These are phyloP conservation scores for Coemansia brasiliensis DNA, from an alignment of 192 early-diverging fungal species.

Conservation along the genomic window DNA sequence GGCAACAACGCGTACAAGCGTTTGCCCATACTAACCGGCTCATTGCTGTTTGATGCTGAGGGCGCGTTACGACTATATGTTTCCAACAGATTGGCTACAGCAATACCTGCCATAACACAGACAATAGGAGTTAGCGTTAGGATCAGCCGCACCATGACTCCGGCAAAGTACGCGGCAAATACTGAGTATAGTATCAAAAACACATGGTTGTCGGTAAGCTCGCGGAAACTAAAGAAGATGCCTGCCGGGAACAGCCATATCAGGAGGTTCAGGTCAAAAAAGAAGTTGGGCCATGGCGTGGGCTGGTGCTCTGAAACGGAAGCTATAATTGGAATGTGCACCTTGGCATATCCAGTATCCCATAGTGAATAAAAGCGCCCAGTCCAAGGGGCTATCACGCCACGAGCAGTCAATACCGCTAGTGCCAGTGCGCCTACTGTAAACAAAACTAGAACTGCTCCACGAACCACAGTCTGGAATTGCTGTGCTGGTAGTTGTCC, in stretches of 20 bases:
- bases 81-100: conserved; percentile 85
- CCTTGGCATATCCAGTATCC: conserved; percentile 99
- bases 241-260: conserved; percentile 96
- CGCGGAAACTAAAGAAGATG: conserved; percentile 94
- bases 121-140: conserved; percentile 97
- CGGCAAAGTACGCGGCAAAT: conserved; percentile 99
- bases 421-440: conserved; percentile 60
- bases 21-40: neutral
- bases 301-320: conserved; percentile 99
- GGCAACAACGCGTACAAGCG: conserved; percentile 22
- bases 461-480: conserved; percentile 79
- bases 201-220: conserved; percentile 94
- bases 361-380: conserved; percentile 99
- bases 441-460: conserved; percentile 59
- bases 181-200: conserved; percentile 97
- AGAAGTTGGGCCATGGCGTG: conserved; percentile 98
- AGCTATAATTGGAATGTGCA: conserved; percentile 99
- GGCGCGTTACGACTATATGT: conserved; percentile 57
- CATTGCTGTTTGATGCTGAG: neutral
- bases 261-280: conserved; percentile 98
- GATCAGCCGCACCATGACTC: conserved; percentile 99
- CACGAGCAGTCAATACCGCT: conserved; percentile 72
- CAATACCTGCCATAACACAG: conserved; percentile 90
- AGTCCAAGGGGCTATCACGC: conserved; percentile 96
- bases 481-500: conserved; percentile 77